These are phyloP conservation scores for Debaryomyces sp. DNA, from an alignment of 1,139 yeast species.

Conservation along the genomic window DNA sequence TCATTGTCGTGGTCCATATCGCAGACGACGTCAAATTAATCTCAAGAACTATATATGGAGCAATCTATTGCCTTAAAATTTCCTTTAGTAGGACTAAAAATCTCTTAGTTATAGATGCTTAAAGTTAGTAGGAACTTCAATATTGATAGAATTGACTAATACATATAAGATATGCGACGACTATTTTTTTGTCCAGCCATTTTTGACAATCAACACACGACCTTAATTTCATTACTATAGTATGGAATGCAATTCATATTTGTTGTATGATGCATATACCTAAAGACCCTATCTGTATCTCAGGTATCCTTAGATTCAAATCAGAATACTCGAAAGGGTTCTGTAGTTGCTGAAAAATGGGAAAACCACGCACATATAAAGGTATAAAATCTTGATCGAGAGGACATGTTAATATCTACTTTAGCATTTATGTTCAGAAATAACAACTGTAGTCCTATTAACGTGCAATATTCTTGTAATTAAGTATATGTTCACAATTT, in stretches of 20 bases:
- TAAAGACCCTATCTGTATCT: background rate
- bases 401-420: background rate
- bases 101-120: background rate
- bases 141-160: background rate
- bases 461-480: background rate
- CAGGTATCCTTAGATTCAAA: background rate
- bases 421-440: background rate
- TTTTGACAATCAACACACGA: slow-evolving; percentile 12
- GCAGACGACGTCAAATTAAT: background rate
- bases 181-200: slow-evolving; percentile 12
- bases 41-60: background rate
- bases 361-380: background rate
- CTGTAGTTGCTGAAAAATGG: background rate
- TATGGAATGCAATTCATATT: background rate
- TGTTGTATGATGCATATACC: background rate
- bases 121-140: background rate
- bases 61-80: background rate
- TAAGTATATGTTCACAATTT: background rate
- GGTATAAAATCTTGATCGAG: background rate
- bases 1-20: slow-evolving; percentile 19
- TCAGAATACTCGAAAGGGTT: background rate
- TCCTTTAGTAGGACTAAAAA: background rate
- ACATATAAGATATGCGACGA: slow-evolving; percentile 2
- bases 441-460: background rate
- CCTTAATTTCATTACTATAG: background rate